Evolutionary conservation across 768 basidiomycete genomes (phyloP).

Genomic region (Podaxis sp.): DNA sequence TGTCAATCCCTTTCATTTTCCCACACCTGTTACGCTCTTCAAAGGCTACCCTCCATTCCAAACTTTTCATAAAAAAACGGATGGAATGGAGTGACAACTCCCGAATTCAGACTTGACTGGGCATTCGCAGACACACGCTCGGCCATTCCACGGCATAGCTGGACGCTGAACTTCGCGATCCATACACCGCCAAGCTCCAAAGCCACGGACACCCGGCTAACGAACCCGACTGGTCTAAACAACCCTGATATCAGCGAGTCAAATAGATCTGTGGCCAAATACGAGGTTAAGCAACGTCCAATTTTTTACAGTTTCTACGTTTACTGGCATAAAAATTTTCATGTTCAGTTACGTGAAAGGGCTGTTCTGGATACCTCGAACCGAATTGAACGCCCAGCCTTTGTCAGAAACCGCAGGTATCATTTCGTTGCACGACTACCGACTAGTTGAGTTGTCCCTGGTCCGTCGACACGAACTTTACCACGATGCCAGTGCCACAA

Average conservation of each 20-base stretch:
- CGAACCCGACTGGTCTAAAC: not conserved
- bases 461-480: not conserved
- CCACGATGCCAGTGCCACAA: not conserved
- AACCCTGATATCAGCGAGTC: conserved; percentile 1
- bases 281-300: not conserved
- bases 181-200: not conserved
- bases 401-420: conserved; percentile 12
- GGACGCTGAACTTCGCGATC: not conserved
- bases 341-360: conserved; percentile 9
- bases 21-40: not conserved
- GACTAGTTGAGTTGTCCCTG: not conserved
- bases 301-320: not conserved
- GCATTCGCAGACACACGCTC: not conserved
- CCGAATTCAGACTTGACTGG: not conserved
- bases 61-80: not conserved
- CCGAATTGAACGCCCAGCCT: not conserved
- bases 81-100: not conserved
- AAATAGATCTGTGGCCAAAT: not conserved
- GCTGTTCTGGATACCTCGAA: not conserved
- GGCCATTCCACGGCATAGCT: not conserved
- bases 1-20: conserved; percentile 3
- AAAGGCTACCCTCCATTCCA: conserved; percentile 1
- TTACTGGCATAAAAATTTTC: conserved; percentile 7
- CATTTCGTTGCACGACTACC: not conserved
- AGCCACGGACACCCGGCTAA: not conserved